phyloP scores from a whole-genome alignment of 2,329 filamentous ascomycete genomes.

The Microsporum canis region DNA sequence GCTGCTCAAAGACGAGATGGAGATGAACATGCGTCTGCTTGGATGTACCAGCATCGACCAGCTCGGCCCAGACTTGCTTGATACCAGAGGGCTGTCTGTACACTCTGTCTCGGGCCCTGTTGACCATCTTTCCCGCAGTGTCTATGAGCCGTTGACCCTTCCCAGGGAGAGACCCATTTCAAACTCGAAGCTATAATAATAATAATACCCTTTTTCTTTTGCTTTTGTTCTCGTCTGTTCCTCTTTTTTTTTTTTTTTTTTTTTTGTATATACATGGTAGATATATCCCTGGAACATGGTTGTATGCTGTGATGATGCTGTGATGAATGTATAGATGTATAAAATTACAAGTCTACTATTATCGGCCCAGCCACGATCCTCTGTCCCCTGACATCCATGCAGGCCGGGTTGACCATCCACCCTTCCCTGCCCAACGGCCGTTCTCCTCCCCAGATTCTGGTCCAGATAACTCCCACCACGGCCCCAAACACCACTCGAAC shows the following conservation, averaged over 20 bases:
- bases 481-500: conserved; percentile 40
- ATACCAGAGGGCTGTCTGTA: conserved; percentile 52
- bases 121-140: conserved; percentile 49
- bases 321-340: neutral
- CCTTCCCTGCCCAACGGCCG: conserved; percentile 23
- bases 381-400: conserved; percentile 28
- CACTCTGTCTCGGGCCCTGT: conserved; percentile 49
- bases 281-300: neutral
- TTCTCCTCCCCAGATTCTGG: conserved; percentile 46
- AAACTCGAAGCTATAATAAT: conserved; percentile 24
- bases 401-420: conserved; percentile 51
- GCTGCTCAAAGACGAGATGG: conserved; percentile 87
- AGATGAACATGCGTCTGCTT: conserved; percentile 97
- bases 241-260: neutral
- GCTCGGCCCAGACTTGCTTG: conserved; percentile 68
- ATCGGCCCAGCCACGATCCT: conserved; percentile 26
- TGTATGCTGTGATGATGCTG: neutral
- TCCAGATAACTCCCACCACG: conserved; percentile 47
- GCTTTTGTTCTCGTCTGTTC: neutral
- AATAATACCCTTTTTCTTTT: neutral
- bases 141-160: conserved; percentile 45
- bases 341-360: neutral
- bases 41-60: conserved; percentile 65
- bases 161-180: conserved; percentile 41
- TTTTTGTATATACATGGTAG: neutral